These are phyloP conservation scores for Cladosporium colombiae DNA, from an alignment of 2,329 filamentous ascomycete genomes.

Conservation along the genomic window DNA sequence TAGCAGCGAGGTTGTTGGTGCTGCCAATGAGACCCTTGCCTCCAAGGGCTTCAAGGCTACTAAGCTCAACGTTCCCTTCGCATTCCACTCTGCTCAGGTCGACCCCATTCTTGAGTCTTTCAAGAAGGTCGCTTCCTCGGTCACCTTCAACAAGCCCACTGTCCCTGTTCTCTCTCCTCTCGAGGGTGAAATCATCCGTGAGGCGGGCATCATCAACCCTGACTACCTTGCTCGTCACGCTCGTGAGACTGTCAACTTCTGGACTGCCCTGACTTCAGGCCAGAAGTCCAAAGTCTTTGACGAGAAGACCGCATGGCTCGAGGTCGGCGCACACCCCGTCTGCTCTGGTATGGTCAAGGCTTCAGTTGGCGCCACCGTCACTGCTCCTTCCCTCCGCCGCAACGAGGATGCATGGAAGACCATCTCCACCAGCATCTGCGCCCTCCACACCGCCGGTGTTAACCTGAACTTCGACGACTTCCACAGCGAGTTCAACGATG, in stretches of 20 bases:
- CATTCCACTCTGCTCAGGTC: constrained; percentile 67
- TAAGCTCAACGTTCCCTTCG: constrained; percentile 65
- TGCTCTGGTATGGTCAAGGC: constrained; percentile 69
- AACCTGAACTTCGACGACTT: constrained; percentile 71
- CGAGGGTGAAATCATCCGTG: constrained; percentile 60
- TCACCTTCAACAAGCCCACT: constrained; percentile 59
- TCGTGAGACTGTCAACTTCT: constrained; percentile 70
- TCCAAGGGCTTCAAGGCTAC: constrained; percentile 60
- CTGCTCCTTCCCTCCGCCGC: constrained; percentile 62
- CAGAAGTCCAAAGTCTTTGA: constrained; percentile 61
- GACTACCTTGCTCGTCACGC: constrained; percentile 66
- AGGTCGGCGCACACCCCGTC: constrained; percentile 73
- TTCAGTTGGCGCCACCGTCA: constrained; percentile 58
- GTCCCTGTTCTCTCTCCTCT: constrained; percentile 70
- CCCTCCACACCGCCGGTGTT: constrained; percentile 63
- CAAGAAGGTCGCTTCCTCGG: constrained; percentile 54
- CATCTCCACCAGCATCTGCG: constrained; percentile 57
- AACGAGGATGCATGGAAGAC: constrained; percentile 66
- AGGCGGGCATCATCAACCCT: constrained; percentile 58
- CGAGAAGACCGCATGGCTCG: constrained; percentile 69
- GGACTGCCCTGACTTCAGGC: constrained; percentile 61
- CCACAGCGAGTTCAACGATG: constrained; percentile 61
- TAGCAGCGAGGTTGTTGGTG: constrained; percentile 60
- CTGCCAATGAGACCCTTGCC: constrained; percentile 52
- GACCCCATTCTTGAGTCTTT: constrained; percentile 64